Conservation (phyloP, 192 early-diverging fungal genomes). For the Backusella australiensis region DNA sequence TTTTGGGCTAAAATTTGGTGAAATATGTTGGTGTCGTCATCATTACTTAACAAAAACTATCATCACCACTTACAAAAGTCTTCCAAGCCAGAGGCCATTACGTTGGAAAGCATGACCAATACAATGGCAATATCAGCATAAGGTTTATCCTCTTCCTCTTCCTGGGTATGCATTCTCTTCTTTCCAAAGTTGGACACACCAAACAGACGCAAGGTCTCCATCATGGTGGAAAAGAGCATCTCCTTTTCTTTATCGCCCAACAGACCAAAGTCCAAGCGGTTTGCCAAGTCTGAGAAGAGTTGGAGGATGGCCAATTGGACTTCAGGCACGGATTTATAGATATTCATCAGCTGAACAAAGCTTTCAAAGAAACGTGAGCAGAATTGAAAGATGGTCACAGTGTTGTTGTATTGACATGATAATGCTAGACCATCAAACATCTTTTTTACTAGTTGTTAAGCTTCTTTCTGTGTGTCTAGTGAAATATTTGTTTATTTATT, state of each 20-base stretch:
- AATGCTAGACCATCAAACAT: conserved; percentile 79
- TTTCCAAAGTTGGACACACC: conserved; percentile 50
- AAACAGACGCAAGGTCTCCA: conserved; percentile 56
- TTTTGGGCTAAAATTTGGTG: neutral
- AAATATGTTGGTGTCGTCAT: neutral
- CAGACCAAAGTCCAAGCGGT: conserved; percentile 42
- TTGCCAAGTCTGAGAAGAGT: conserved; percentile 55
- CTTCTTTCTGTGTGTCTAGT: neutral
- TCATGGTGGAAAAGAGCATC: conserved; percentile 42
- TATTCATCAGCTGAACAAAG: conserved; percentile 61
- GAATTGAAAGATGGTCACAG: conserved; percentile 53
- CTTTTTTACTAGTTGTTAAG: neutral
- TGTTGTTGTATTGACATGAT: conserved; percentile 61
- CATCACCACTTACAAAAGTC: conserved; percentile 39
- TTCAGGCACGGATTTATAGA: conserved; percentile 64
- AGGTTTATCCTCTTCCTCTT: conserved; percentile 63
- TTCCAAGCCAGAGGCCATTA: conserved; percentile 60
- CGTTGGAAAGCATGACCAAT: conserved; percentile 53
- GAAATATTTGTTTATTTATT: neutral
- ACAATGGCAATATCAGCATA: conserved; percentile 63
- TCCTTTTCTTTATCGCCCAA: conserved; percentile 46
- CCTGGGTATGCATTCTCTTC: conserved; percentile 37
- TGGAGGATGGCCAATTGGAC: conserved; percentile 63
- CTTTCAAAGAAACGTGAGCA: conserved; percentile 56
- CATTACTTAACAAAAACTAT: neutral